Evolutionary conservation across 1,284 basidiomycete genomes (phyloP).

Genomic region (Pulveroboletus sp.): DNA sequence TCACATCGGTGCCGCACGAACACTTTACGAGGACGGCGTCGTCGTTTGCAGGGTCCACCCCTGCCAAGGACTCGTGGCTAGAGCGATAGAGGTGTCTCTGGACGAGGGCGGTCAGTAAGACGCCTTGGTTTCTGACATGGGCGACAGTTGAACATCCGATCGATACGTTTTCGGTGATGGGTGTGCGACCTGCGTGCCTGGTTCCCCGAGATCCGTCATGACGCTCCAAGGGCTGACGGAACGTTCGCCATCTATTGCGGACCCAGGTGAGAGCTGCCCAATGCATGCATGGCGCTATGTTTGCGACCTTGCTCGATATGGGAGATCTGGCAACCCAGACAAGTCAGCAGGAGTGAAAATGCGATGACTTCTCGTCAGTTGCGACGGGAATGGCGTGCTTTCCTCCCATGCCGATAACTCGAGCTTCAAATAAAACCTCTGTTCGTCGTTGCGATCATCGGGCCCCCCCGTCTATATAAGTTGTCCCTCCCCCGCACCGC

Average conservation of each 20-base stretch:
- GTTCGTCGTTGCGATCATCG: no score
- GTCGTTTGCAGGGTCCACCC: neutral
- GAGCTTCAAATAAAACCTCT: no score
- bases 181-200: neutral
- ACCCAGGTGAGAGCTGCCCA: neutral
- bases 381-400: slow-evolving; percentile 31
- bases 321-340: no score
- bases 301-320: neutral
- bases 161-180: neutral
- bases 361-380: slow-evolving; percentile 26
- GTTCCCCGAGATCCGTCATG: neutral
- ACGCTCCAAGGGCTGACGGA: neutral
- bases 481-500: no score
- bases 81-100: neutral
- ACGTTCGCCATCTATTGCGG: neutral
- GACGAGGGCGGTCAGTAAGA: no score
- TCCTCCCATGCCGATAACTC: slow-evolving; percentile 19
- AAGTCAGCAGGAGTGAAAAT: no score
- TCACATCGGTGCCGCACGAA: neutral
- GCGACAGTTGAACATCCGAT: neutral
- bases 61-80: neutral
- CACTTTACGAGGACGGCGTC: neutral
- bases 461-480: no score
- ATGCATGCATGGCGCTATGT: no score
- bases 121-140: neutral